A percentile compares a stretch with the other conserved stretches of the same genome.
phyloP scores from a whole-genome alignment of 345 rosid species.

The Moricandia arvensis region DNA sequence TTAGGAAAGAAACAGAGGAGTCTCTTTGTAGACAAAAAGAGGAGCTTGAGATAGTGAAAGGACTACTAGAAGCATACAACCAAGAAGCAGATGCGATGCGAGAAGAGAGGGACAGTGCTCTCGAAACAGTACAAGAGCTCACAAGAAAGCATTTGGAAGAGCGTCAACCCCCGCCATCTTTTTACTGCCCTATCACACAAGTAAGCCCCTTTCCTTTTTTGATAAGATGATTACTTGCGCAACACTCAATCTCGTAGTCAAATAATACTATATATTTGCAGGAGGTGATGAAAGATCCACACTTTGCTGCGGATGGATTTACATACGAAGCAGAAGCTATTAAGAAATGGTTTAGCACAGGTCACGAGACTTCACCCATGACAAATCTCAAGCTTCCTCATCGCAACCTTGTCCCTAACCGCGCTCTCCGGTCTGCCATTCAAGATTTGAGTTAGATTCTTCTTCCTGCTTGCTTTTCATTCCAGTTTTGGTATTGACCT shows the following conservation, averaged over 20 bases:
- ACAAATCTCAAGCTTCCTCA: slow-evolving; percentile 47
- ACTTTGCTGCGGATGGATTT: slow-evolving; percentile 66
- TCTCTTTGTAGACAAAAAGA: background rate
- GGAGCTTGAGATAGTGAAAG: slow-evolving; percentile 14
- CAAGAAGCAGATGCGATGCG: slow-evolving; percentile 39
- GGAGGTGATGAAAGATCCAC: slow-evolving; percentile 59
- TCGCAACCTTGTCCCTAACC: slow-evolving; percentile 53
- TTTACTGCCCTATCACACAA: slow-evolving; percentile 44
- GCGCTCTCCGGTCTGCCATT: slow-evolving; percentile 57
- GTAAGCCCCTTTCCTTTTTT: background rate
- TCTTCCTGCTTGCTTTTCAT: background rate
- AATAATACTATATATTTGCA: background rate
- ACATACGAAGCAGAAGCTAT: slow-evolving; percentile 63
- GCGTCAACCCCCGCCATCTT: slow-evolving; percentile 31
- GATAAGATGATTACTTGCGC: background rate
- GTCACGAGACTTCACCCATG: slow-evolving; percentile 56
- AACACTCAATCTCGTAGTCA: background rate
- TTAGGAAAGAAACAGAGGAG: slow-evolving; percentile 31
- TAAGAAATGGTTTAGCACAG: slow-evolving; percentile 54
- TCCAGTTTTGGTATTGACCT: no score
- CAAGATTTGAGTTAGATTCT: slow-evolving; percentile 1
- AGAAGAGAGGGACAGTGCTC: slow-evolving; percentile 36
- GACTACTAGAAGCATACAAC: background rate
- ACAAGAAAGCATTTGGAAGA: slow-evolving; percentile 28
- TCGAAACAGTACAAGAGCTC: slow-evolving; percentile 31